Base-by-base conservation (phyloP, 2,329 filamentous ascomycete genomes). In the Trichoderma arundinaceum region DNA sequence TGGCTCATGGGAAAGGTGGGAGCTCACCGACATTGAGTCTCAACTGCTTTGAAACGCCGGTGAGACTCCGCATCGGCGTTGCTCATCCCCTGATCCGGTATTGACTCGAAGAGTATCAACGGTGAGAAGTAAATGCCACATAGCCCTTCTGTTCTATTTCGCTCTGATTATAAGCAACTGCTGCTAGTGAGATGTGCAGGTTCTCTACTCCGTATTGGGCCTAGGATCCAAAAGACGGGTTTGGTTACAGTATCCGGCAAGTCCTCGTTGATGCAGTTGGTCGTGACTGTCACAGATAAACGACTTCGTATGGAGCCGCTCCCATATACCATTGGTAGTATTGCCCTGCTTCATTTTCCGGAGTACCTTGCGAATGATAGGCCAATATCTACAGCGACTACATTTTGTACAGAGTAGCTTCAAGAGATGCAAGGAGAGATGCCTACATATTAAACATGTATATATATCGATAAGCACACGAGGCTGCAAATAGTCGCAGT, bases 1-100 rank as follows among this genome's bases (percentile, higher is more conserved):
- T n/a, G 38, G 46, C 33, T 51, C 32, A 35, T 22, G 38, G 39
- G 15, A 19, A 22, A 33, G 17, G 6, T 7, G 43, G 7, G 39
- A 17, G 17, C 59, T 53, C 49, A 44, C 39, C 59, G 48, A 44
- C 32, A 43, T 54, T 54, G 28, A 13, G 4, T 15, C 9, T 43
- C 28, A 19, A 17, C 32, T 38, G 43, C 58, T 35, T 28, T 53
- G 44, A 53, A 38, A 51, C 58, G 46, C 44, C 46, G 33, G 33
- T 15, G 32, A 38, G 7, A 10, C 44, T 49, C 61, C 19, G 41
- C 38, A 15, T 17, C 22, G 61, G 52, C 49, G 41, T 38, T 10
- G 17, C 19, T 33, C 38, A 48, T 15, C 33, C 15, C 38, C 39
- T 15, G 12, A 22, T 60, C 8, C 32, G 15, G 58, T 9, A 32